These are phyloP conservation scores for Flueggea neowawraea DNA, from an alignment of 441 rosid genomes.

Conservation along the genomic window DNA sequence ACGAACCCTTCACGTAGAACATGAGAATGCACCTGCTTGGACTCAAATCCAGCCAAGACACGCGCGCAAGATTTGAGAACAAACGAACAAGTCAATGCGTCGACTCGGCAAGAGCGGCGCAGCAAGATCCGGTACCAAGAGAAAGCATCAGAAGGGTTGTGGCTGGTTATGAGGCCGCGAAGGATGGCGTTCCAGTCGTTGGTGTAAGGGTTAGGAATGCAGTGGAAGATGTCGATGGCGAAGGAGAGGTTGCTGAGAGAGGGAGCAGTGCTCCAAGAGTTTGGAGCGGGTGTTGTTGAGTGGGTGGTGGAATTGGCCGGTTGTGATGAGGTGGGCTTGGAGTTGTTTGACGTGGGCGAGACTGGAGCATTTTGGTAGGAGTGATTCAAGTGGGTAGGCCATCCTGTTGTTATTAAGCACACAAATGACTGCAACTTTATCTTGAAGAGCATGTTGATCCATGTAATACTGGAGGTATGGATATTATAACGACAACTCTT, in stretches of 20 bases:
- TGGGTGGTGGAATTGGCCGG: slow-evolving; percentile 49
- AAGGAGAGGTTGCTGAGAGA: slow-evolving; percentile 50
- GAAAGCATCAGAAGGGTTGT: slow-evolving; percentile 51
- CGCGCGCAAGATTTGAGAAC: slow-evolving; percentile 80
- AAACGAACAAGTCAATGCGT: slow-evolving; percentile 85
- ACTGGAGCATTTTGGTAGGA: slow-evolving; percentile 35
- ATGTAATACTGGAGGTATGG: no score
- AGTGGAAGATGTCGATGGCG: slow-evolving; percentile 49
- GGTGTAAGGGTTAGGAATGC: slow-evolving; percentile 55
- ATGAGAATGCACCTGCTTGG: slow-evolving; percentile 57
- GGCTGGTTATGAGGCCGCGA: slow-evolving; percentile 60
- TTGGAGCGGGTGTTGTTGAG: slow-evolving; percentile 53
- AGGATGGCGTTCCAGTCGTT: slow-evolving; percentile 87
- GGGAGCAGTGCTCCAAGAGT: slow-evolving; percentile 69
- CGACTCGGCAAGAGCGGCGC: no score
- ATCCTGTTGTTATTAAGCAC: no score
- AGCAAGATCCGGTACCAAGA: slow-evolving; percentile 60
- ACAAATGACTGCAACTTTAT: no score
- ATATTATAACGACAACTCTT: no score
- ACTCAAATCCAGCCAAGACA: slow-evolving; percentile 39
- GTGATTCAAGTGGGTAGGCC: no score
- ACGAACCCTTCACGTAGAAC: slow-evolving; percentile 45
- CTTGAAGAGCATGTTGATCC: no score
- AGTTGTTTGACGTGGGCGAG: slow-evolving; percentile 56
- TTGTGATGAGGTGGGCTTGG: slow-evolving; percentile 58